phyloP scores from a whole-genome alignment of 2,329 filamentous ascomycete genomes.

The Phyllosticta capitalensis region DNA sequence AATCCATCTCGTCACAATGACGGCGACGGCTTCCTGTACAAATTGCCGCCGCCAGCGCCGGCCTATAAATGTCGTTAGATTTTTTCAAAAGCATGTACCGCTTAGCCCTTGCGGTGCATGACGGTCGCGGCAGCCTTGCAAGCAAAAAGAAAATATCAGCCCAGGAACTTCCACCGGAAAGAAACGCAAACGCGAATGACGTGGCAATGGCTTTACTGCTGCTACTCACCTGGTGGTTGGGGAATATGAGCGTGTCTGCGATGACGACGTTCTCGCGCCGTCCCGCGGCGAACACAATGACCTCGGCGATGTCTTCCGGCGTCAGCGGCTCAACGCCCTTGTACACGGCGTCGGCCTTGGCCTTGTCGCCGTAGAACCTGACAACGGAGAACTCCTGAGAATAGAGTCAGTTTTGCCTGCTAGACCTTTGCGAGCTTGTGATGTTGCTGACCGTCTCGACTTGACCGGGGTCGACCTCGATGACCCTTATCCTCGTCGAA shows the following conservation, averaged over 20 bases:
- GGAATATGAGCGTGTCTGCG: conserved; percentile 78
- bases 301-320: conserved; percentile 82
- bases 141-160: neutral
- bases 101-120: conserved; percentile 10
- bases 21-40: neutral
- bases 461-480: conserved; percentile 84
- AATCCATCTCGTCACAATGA: neutral
- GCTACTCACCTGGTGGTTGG: conserved; percentile 72
- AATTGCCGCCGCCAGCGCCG: neutral
- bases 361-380: conserved; percentile 78
- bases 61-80: neutral
- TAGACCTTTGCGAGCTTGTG: neutral
- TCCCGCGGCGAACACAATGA: conserved; percentile 76
- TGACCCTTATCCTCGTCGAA: conserved; percentile 68
- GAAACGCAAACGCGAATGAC: neutral
- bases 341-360: conserved; percentile 84
- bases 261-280: conserved; percentile 84
- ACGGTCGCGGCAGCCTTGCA: conserved; percentile 4
- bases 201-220: neutral
- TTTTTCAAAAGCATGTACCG: neutral
- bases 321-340: conserved; percentile 70
- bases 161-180: neutral
- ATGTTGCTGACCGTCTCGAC: conserved; percentile 57
- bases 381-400: conserved; percentile 70
- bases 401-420: neutral